Evolutionary conservation across 75 land plant species (phyloP), one percentile per base, ranked within the genome.

Genomic region (Adiantum capillusveneris): DNA sequence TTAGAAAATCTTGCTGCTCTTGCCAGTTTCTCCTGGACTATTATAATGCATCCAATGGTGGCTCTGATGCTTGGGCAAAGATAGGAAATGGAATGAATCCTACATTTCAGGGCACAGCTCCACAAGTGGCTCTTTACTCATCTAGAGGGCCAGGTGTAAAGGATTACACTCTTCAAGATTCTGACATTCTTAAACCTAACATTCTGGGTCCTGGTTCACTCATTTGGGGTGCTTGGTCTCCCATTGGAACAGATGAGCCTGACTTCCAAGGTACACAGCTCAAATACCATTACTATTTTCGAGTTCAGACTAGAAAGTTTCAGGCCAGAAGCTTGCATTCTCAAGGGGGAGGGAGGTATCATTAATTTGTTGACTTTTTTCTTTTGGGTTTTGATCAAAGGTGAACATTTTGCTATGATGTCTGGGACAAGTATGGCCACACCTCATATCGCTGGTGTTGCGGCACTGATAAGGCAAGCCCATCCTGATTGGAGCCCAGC

Each of bases 391-490:
- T 24, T 21, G 42, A 25, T 20, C 25, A 36, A 81, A 93, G 98
- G 98, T 37, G 77, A 93, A 59, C 72, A 66, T 36, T 93, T 89
- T 75, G 87, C 98, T 7, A 74, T 89, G 81, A 68, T 89, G 26
- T 89, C 96, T 56, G 98, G 96, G 25, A 93, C 98, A 44, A 93
- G 98, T 63, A 93, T 93, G 98, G 90, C 98, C 18, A 81, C 95
- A 39, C 98, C 98, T 41, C 98, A 93, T 65, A 76, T 93, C 39
- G 84, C 98, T 18, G 98, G 98, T 6, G 84, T 85, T 63, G 90
- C 98, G 49, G 98, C 98, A 1, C 76, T 93, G 31, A 42, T 93
- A 24, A 88, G 79, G 66, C 86, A 89, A 70, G 75, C 71, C 58
- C 73, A 88, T 52, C 98, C 85, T 22, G 55, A 59, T 2, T 88